Evolutionary conservation across 345 rosid genomes (phyloP), one percentile per base, ranked within the genome.

Genomic region (Gossypium ekmanianum): DNA sequence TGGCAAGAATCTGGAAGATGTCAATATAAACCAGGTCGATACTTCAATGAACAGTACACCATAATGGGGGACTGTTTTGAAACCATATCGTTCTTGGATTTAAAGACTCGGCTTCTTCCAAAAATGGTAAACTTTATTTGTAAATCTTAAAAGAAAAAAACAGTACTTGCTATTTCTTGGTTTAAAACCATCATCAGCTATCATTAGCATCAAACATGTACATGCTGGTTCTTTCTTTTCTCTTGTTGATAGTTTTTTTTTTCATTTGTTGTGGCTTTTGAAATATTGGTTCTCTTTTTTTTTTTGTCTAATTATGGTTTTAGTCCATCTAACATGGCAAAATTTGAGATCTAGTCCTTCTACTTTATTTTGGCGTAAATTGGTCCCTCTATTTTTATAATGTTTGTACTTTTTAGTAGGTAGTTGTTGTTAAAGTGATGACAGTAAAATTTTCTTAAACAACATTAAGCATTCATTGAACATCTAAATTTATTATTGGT

Each of bases 1-100:
- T 73, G 97, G 94, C 71, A 95, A 93, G 93, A 86, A 67, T 64
- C 70, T 84, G 55, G 98, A 90, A 76, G 97, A 93, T 75, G 84
- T 81, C 73, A 90, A 90, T 29, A 83, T 77, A 26, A 83, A 83
- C 70, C 91, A 85, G 41, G 41, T 34, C 0, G 97, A 93, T 80
- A 85, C 84, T 43, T 80, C 87, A 44, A 86, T 86, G 91, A 93
- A 89, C 58, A 94, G 93, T 62, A 89, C 68, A 27, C 64, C 13
- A 2, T 18, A 74, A 48, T 20, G 44, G 54, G 58, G 44, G 41
- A 34, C 79, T 72, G 74, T 56, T 55, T 59, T 59, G 27, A 51
- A 69, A 24, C 34, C 55, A 22, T 50, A 26, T n/a, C 41, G 17
- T 16, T 72, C 67, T 50, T 76, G 71, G 71, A 39, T 48, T 75